Base-by-base conservation (phyloP, 2,329 filamentous ascomycete genomes). In the Trichoderma cornu-damae region DNA sequence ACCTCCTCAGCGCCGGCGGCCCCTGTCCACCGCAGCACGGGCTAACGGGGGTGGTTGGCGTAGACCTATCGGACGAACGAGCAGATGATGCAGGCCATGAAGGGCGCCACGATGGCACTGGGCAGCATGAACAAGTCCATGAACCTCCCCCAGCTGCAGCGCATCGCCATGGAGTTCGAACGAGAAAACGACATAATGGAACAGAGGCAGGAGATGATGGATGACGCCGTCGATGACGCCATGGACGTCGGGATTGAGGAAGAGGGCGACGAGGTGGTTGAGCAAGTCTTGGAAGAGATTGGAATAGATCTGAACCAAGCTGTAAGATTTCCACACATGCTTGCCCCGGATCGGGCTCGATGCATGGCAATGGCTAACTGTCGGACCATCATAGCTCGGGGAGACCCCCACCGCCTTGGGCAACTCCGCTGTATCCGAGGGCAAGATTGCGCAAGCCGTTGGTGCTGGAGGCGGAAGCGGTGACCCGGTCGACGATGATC, bases 81-180 rank as follows among this genome's bases (percentile, higher is more conserved):
- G 73, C 93, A 97, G 74, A 99, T 99, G 94, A 96, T 96, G 92
- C 90, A 96, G 73, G 94, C 92, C 7, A 97, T 99, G 94, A 99
- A 96, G 74, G 94, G 94, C 32, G 94, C 94, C 4, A 97, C 94
- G 1, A 86, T 87, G 73, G 86, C 96, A 2, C 79, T 99, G 6
- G 91, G 92, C 55, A 95, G 89, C 76, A 99, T 99, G 94, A 99
- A 99, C 73, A 83, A 89, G 63, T 90, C 90, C 62, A 97, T 97
- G 92, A 97, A 99, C 70, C 84, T 99, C 2, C 94, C 94, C 0
- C 91, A 91, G 16, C 79, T 99, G 32, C 93, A 97, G 72, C 85
- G 93, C 58, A 99, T 99, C 69, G 93, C 94, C 18, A 96, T 96
- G 92, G 94, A 99, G 69, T 99, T 99, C 67, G 94, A 99, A 75